Base-by-base conservation (phyloP, 2,329 filamentous ascomycete species). In the Phyllosticta ampelicida region DNA sequence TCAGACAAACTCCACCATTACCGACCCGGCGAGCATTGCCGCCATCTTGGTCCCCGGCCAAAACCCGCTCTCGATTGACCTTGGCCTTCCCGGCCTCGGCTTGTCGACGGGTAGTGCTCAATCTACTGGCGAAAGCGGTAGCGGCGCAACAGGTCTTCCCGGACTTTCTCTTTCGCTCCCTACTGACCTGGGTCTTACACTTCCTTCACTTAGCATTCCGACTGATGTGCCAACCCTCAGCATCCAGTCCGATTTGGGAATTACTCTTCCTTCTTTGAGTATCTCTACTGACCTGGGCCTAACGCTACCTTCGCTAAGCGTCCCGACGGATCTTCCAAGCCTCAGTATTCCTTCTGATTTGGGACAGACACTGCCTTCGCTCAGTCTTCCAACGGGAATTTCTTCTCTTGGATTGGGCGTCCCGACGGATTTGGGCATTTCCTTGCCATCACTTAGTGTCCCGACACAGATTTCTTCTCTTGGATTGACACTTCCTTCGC, bases 11-110 rank as follows among this genome's bases (percentile, higher is more conserved):
- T 51, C 52, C 13, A 44, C 53, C 19, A 26, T 58, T 11, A 8
- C 21, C 18, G 55, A 58, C 20, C 55, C 55, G 10, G 53, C 50
- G 21, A n/a, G 21, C 9, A 36, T 58, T 16, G 55, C 55, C 8
- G 55, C 55, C 13, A 44, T 58, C 3, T 50, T 53, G 13, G 23
- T 53, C n/a, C 55, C 55, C 5, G 48, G 51, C 8, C 21, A 19
- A 21, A 26, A 49, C 19, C 36, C 55, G 36, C 36, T 44, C 36
- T 44, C 36, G 36, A 13, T 44, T 44, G 36, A 44, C 36, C 36
- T 44, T 44, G 36, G 36, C n/a, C 36, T 44, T 5, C 36, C 36
- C 16, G 29, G 29, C 29, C 4, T n/a, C 2, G 16, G 36, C 13
- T n/a, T 44, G 13, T n/a, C 36, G 13, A 44, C 36, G 4, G 36